Base-by-base conservation (phyloP, 306 rosid genomes). In the Glycine soja region DNA sequence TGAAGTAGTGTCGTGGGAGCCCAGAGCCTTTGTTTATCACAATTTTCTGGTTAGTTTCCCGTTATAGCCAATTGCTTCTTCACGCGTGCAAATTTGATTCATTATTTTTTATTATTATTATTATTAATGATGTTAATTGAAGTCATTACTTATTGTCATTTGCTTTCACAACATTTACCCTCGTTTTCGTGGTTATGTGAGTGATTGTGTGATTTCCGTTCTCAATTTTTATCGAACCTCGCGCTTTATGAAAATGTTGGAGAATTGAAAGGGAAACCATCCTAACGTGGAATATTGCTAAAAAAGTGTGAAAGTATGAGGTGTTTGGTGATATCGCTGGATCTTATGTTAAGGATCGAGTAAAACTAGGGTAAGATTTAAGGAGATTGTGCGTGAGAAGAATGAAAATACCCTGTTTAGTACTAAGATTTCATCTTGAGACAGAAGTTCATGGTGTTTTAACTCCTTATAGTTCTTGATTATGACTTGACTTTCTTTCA, bases 1-100 rank as follows among this genome's bases (percentile, higher is more conserved):
- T 48, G 99, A 96, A 89, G 83, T 90, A 24, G 59, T 96, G 76
- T 96, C 99, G 0, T 96, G 99, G 99, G 98, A 96, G 91, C 99
- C 99, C 50, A 82, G 99, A 88, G 98, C 99, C 56, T 89, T 93
- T 74, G 88, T 96, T 6, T 96, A 92, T 83, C 99, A 96, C 42
- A 96, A 93, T 81, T 93, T 96, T 85, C 84, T 96, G 97, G 98
- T 95, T 19, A 87, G 86, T 73, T 56, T n/a, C 14, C 1, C 6
- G 0, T 12, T 16, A 16, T 48, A 4, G 10, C 38, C 38, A 42
- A 24, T 14, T 69, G 19, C 63, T 59, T 59, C 40, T 1, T 32
- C 68, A 14, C 42, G 66, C 42, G 2, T 24, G 40, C 15, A 1
- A 0, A 12, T 2, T 63, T 16, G 46, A 43, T 32, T 14, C 46